Conservation (phyloP, 2,329 filamentous ascomycete genomes). For the Claviceps sp. region DNA sequence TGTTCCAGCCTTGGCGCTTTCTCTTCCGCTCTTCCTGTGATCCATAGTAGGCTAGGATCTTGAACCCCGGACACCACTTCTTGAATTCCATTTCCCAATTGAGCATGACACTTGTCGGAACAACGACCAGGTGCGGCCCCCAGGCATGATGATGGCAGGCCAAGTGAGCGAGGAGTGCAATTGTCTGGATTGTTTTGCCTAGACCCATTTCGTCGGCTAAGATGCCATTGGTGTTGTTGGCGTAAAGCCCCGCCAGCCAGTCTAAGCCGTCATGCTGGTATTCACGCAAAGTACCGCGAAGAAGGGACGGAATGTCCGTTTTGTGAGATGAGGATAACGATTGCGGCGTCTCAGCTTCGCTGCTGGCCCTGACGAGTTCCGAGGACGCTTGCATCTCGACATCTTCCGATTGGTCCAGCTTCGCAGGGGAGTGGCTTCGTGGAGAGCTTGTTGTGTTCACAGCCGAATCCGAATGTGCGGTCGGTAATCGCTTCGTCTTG, state of each 20-base stretch:
- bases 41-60: constrained; percentile 94
- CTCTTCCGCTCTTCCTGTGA: constrained; percentile 81
- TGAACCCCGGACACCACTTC: constrained; percentile 96
- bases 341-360: constrained; percentile 21
- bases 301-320: constrained; percentile 65
- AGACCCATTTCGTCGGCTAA: constrained; percentile 97
- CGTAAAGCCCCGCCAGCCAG: constrained; percentile 89
- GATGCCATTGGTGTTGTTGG: constrained; percentile 88
- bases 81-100: constrained; percentile 99
- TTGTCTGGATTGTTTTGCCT: constrained; percentile 97
- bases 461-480: constrained; percentile 28
- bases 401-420: constrained; percentile 38
- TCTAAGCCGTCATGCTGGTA: constrained; percentile 97
- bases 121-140: constrained; percentile 92
- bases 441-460: constrained; percentile 31
- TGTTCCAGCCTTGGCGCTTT: constrained; percentile 87
- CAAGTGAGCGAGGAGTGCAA: constrained; percentile 81
- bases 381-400: constrained; percentile 28
- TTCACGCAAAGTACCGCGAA: constrained; percentile 80
- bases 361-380: constrained; percentile 20
- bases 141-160: constrained; percentile 83
- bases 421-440: constrained; percentile 33
- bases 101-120: constrained; percentile 95
- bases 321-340: constrained; percentile 30
- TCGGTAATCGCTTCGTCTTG: constrained; percentile 19